Base-by-base conservation (phyloP, 192 early-diverging fungal genomes). In the Piromyces finnis region DNA sequence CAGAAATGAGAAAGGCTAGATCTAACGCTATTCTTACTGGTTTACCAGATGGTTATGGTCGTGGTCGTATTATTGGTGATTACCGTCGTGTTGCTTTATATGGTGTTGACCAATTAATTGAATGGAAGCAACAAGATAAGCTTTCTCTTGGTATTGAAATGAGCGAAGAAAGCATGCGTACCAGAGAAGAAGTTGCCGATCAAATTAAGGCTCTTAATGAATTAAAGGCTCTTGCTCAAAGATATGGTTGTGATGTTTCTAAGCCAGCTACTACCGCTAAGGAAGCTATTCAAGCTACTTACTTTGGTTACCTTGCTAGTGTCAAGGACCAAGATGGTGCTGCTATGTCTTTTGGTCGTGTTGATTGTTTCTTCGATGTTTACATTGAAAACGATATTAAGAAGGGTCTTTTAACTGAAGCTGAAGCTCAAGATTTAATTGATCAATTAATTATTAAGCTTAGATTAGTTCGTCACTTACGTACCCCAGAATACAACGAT, bases 81-180 rank as follows among this genome's bases (percentile, higher is more conserved):
- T 82, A 82, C 81, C 82, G 81, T 17, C 81, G 81, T 28, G 82
- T 82, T 82, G 81, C 81, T 30, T 78, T 82, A 36, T 82, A 82
- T 82, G 81, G 81, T 41, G 78, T 82, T 29, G 81, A 82, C 32
- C 41, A 35, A 27, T 82, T 82, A 28, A 83, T 82, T 80, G 77
- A 35, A 7, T 30, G 30, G 30, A 82, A 82, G 17, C 6, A 15
- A 12, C 29, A 28, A 35, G 81, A 82, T 78, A 82, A 82, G 82
- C 81, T 80, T 82, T 35, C 9, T 36, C 80, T 82, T 27, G 82
- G 81, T 35, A 30, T 30, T 28, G 18, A 5, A 3, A 32, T 82
- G 29, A 82, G 2, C 12, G 81, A 82, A 77, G 27, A 28, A 28
- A 78, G 18, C 82, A 82, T 82, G 81, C 7, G 77, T 11, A 28